Evolutionary conservation across 2,329 filamentous ascomycete species (phyloP).

Genomic region (Rutstroemia sp.): DNA sequence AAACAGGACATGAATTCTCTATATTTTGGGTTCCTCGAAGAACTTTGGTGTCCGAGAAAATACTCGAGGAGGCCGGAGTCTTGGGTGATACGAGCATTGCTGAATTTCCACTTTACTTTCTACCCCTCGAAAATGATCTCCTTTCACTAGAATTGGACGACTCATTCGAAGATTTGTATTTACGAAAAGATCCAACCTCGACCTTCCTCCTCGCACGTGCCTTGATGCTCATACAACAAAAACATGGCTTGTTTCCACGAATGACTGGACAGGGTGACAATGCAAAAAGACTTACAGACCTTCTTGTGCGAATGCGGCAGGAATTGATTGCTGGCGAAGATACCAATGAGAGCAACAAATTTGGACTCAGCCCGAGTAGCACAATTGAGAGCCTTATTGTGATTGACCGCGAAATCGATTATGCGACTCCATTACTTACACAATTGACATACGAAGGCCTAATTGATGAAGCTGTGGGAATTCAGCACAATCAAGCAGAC

Average conservation of each 20-base stretch:
- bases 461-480: slow-evolving; percentile 87
- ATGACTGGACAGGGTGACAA: slow-evolving; percentile 96
- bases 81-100: slow-evolving; percentile 85
- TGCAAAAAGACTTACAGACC: slow-evolving; percentile 78
- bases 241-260: slow-evolving; percentile 86
- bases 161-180: slow-evolving; percentile 78
- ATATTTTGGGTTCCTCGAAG: slow-evolving; percentile 94
- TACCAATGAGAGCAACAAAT: slow-evolving; percentile 49
- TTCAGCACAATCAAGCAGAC: slow-evolving; percentile 87
- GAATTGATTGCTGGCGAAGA: slow-evolving; percentile 78
- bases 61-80: slow-evolving; percentile 88
- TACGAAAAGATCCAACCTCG: slow-evolving; percentile 86
- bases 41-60: slow-evolving; percentile 82
- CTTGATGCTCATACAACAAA: slow-evolving; percentile 87
- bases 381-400: slow-evolving; percentile 87
- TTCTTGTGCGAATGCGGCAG: slow-evolving; percentile 84
- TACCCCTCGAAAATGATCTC: slow-evolving; percentile 85
- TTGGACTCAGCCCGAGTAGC: slow-evolving; percentile 75
- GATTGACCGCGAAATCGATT: slow-evolving; percentile 91
- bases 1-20: slow-evolving; percentile 90
- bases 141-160: slow-evolving; percentile 85
- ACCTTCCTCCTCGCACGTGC: slow-evolving; percentile 84
- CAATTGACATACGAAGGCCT: slow-evolving; percentile 96
- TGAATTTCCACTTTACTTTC: slow-evolving; percentile 82
- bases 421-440: slow-evolving; percentile 83